These are phyloP conservation scores for Trichoderma atroviride DNA, from an alignment of 2,329 filamentous ascomycete species.

Conservation along the genomic window DNA sequence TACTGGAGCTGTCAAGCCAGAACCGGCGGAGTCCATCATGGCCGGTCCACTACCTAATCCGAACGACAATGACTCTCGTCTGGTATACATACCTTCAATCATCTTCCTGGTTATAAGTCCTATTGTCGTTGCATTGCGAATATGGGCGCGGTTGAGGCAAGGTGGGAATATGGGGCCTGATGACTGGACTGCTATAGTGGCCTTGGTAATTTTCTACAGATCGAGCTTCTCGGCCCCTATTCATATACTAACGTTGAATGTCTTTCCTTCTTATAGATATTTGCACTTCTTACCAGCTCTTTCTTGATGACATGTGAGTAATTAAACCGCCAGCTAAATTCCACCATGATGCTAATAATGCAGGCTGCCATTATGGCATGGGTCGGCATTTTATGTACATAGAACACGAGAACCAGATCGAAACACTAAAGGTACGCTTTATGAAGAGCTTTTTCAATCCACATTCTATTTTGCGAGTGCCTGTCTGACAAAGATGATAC, in stretches of 20 bases:
- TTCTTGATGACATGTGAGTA: background rate
- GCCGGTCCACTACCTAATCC: background rate
- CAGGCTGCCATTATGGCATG: constrained; percentile 10
- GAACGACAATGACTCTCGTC: background rate
- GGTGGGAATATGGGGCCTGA: constrained; percentile 1
- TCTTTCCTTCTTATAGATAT: background rate
- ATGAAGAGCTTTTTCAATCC: background rate
- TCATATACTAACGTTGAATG: background rate
- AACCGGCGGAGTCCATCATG: background rate
- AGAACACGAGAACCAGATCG: background rate
- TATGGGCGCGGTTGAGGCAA: background rate
- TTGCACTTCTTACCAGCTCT: background rate
- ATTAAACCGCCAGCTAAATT: background rate
- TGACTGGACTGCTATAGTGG: constrained; percentile 7
- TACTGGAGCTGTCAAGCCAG: background rate
- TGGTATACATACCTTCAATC: background rate
- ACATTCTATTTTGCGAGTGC: background rate
- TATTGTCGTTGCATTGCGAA: background rate
- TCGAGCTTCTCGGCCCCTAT: background rate
- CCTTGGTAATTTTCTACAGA: background rate
- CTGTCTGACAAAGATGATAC: background rate
- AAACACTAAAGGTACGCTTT: background rate
- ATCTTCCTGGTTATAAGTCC: constrained; percentile 8
- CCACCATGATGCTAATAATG: background rate
- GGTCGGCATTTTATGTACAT: background rate